These are phyloP conservation scores for Xylaria castorea DNA, from an alignment of 495 filamentous ascomycete genomes.

Conservation along the genomic window DNA sequence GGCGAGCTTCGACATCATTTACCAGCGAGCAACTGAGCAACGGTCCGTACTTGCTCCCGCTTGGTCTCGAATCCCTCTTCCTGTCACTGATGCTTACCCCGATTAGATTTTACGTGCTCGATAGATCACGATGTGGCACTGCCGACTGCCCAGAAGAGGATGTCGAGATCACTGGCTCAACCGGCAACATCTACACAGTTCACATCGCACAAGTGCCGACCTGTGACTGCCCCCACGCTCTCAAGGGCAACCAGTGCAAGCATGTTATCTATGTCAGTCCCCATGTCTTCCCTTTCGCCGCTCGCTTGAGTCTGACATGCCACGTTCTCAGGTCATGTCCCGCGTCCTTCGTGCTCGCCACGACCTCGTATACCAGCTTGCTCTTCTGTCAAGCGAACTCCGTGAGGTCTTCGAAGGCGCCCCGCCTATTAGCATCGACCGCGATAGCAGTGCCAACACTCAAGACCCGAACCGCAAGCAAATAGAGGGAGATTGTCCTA, in stretches of 20 bases:
- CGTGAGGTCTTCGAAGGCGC: slow-evolving; percentile 64
- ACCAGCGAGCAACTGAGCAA: slow-evolving; percentile 49
- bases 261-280: slow-evolving; percentile 42
- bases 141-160: slow-evolving; percentile 46
- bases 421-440: slow-evolving; percentile 43
- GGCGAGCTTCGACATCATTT: slow-evolving; percentile 44
- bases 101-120: slow-evolving; percentile 49
- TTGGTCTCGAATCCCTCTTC: background rate
- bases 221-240: slow-evolving; percentile 72
- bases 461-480: slow-evolving; percentile 50
- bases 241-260: slow-evolving; percentile 76
- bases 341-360: slow-evolving; percentile 68
- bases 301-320: background rate
- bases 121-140: slow-evolving; percentile 40
- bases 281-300: background rate
- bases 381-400: slow-evolving; percentile 71
- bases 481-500: slow-evolving; percentile 77
- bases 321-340: slow-evolving; percentile 59
- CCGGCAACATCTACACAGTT: slow-evolving; percentile 75
- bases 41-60: slow-evolving; percentile 27
- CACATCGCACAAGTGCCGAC: slow-evolving; percentile 57
- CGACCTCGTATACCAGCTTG: slow-evolving; percentile 75
- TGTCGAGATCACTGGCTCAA: slow-evolving; percentile 75
- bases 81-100: background rate
- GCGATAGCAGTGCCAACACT: slow-evolving; percentile 10